Percentiles rank a stretch among this genome's conserved stretches.
phyloP scores from a whole-genome alignment of 805 yeast species.

The Wickerhamomyces chaumierensis region DNA sequence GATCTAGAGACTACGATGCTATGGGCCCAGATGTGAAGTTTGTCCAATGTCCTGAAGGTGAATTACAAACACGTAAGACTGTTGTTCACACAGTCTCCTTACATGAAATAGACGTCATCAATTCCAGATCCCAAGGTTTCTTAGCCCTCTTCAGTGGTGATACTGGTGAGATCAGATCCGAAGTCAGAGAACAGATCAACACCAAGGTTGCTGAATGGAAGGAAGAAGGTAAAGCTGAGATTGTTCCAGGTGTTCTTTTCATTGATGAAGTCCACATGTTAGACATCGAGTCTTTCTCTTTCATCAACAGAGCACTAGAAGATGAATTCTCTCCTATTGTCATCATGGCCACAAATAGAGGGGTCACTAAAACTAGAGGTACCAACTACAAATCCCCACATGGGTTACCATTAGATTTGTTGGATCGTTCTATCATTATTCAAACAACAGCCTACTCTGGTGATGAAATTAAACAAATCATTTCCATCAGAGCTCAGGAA shows the following conservation, averaged over 20 bases:
- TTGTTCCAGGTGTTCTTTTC: conserved; percentile 93
- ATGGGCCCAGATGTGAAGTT: conserved; percentile 98
- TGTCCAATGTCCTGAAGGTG: conserved; percentile 98
- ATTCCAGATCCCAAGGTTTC: conserved; percentile 96
- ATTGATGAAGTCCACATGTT: conserved; percentile 98
- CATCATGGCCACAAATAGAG: conserved; percentile 96
- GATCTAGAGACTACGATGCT: conserved; percentile 97
- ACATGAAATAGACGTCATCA: conserved; percentile 95
- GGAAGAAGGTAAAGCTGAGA: conserved; percentile 97
- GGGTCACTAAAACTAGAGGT: conserved; percentile 88
- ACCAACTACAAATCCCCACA: conserved; percentile 91
- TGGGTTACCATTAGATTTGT: conserved; percentile 91
- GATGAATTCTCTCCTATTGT: conserved; percentile 96
- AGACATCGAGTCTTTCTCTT: conserved; percentile 93
- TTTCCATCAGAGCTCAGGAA: conserved; percentile 83
- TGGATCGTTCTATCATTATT: conserved; percentile 88
- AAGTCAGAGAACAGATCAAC: conserved; percentile 93
- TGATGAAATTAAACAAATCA: conserved; percentile 78
- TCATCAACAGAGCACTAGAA: conserved; percentile 90
- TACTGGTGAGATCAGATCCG: conserved; percentile 95
- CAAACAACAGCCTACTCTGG: conserved; percentile 70
- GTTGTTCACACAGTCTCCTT: conserved; percentile 96
- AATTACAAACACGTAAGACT: conserved; percentile 88
- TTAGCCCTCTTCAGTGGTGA: conserved; percentile 91
- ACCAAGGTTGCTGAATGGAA: conserved; percentile 96